Conservation (phyloP, 768 basidiomycete genomes). For the Coprinellus micaceus region DNA sequence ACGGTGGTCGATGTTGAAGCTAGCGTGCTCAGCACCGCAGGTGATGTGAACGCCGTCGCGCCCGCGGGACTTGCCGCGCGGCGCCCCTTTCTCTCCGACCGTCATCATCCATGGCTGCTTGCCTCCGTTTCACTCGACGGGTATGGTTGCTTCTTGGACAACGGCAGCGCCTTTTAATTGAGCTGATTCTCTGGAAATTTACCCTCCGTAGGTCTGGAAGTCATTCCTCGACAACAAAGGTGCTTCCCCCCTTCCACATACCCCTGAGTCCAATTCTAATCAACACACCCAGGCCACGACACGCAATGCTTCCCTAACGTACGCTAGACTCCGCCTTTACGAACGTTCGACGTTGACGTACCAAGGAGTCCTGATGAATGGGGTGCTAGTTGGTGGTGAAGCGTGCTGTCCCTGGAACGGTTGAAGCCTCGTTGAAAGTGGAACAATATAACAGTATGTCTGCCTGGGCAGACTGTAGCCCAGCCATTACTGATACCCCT, state of each 20-base stretch:
- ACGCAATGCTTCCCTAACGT: constrained; percentile 78
- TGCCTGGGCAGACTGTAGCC: too few species aligned
- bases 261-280: too few species aligned
- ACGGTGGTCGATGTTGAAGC: too few species aligned
- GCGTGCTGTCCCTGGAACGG: constrained; percentile 64
- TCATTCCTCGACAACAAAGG: constrained; percentile 77
- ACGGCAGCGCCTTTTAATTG: not conserved
- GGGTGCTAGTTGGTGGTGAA: constrained; percentile 57
- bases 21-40: too few species aligned
- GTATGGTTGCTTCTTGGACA: constrained; percentile 30
- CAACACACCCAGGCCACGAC: constrained; percentile 86
- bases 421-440: constrained; percentile 67
- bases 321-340: constrained; percentile 13
- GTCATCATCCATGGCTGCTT: constrained; percentile 51
- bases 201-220: constrained; percentile 65
- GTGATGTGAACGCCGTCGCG: too few species aligned
- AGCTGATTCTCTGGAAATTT: too few species aligned
- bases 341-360: constrained; percentile 5
- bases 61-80: too few species aligned
- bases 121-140: constrained; percentile 64
- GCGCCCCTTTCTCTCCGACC: not conserved
- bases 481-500: not conserved
- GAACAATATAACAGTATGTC: constrained; percentile 69
- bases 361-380: constrained; percentile 4
- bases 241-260: too few species aligned